Evolutionary conservation across 768 basidiomycete species (phyloP).

Genomic region (Omphalotus guepiniiformis): DNA sequence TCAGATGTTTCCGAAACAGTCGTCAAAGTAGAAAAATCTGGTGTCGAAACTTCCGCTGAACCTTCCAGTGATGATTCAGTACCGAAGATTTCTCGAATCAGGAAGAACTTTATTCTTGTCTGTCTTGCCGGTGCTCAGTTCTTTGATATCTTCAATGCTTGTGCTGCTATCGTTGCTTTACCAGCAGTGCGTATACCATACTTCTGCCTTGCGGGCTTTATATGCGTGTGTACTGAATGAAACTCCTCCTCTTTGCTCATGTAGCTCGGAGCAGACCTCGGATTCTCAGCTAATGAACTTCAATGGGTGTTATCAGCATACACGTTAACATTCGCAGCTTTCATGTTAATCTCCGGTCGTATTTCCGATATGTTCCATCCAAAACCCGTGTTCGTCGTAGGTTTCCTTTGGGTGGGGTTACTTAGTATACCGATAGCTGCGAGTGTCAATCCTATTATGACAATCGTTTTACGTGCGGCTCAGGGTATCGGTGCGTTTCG

Average conservation of each 20-base stretch:
- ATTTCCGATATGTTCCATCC: slow-evolving; percentile 13
- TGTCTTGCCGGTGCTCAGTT: too few relatives aligned
- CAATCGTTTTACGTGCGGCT: slow-evolving; percentile 3
- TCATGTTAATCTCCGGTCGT: slow-evolving; percentile 13
- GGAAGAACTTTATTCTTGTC: too few relatives aligned
- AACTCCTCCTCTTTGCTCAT: slow-evolving; percentile 37
- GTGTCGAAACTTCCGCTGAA: too few relatives aligned
- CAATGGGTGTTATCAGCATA: slow-evolving; percentile 29
- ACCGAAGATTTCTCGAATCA: too few relatives aligned
- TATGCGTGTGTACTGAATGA: too few relatives aligned
- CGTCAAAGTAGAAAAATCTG: too few relatives aligned
- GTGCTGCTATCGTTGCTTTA: too few relatives aligned
- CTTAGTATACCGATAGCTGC: slow-evolving; percentile 1
- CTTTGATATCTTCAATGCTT: too few relatives aligned
- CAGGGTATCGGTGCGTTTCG: slow-evolving; percentile 6
- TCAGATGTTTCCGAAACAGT: too few relatives aligned
- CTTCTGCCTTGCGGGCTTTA: too few relatives aligned
- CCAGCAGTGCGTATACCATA: too few relatives aligned
- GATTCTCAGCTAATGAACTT: neutral
- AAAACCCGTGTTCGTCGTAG: slow-evolving; percentile 10
- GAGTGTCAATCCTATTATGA: neutral
- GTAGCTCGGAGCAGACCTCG: slow-evolving; percentile 35
- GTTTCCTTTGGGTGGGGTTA: slow-evolving; percentile 6
- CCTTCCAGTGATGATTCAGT: too few relatives aligned
- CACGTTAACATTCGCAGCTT: slow-evolving; percentile 13